Conservation (phyloP, 2,329 filamentous ascomycete species). For the Fusarium luffae region DNA sequence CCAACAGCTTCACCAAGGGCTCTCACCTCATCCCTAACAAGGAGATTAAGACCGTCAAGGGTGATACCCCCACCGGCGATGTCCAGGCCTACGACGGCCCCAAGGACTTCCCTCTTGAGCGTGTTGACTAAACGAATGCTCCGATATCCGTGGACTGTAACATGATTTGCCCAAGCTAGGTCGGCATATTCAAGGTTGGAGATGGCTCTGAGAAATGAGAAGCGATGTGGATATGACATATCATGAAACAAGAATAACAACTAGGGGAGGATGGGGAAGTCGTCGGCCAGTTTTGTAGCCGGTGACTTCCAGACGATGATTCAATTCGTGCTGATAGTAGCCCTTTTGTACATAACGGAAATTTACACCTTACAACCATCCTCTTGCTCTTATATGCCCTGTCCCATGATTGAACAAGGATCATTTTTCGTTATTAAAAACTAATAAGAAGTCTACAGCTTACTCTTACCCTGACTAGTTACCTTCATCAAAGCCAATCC, state of each 20-base stretch:
- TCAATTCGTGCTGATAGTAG: not conserved
- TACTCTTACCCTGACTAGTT: not conserved
- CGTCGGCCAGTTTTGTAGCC: not conserved
- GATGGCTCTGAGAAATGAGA: not conserved
- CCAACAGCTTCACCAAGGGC: not conserved
- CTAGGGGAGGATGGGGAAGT: not conserved
- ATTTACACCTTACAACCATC: not conserved
- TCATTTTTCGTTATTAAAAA: not conserved
- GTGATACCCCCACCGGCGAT: not conserved
- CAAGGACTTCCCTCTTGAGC: conserved; percentile 1
- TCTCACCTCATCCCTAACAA: not conserved
- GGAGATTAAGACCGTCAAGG: not conserved
- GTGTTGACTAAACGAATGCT: not conserved
- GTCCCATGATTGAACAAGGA: not conserved
- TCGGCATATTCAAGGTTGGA: not conserved
- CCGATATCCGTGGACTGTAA: not conserved
- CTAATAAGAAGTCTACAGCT: not conserved
- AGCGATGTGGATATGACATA: not conserved
- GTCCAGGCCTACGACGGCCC: not conserved
- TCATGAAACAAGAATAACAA: not conserved
- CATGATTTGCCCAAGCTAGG: not conserved
- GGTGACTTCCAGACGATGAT: not conserved
- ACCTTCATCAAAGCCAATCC: conserved; percentile 14
- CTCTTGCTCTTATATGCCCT: not conserved
- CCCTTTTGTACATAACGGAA: not conserved